These are phyloP conservation scores for Lepidium aucheri DNA, from an alignment of 345 rosid species.

Conservation along the genomic window DNA sequence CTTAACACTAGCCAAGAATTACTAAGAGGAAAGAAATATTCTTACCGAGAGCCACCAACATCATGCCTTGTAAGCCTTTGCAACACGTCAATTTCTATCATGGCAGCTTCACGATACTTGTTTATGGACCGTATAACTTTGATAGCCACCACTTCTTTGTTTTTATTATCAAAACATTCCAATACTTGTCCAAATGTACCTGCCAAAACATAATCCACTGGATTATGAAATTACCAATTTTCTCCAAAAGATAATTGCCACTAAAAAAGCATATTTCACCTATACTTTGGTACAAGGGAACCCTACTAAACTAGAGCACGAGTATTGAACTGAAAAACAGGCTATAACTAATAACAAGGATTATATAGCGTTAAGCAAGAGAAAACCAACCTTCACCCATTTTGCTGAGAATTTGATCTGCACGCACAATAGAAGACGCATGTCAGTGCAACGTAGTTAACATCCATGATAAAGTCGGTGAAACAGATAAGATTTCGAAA, in stretches of 20 bases:
- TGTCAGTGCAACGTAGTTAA: slow-evolving; percentile 2
- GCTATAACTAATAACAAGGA: not conserved
- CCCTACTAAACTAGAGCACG: not conserved
- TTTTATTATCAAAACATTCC: slow-evolving; percentile 79
- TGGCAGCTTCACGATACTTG: slow-evolving; percentile 88
- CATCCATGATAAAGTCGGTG: not conserved
- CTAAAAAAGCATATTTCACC: not conserved
- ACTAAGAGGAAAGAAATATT: slow-evolving; percentile 5
- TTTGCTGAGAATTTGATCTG: slow-evolving; percentile 73
- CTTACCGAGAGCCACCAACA: slow-evolving; percentile 65
- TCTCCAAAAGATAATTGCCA: not conserved
- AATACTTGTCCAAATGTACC: slow-evolving; percentile 87
- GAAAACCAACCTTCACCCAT: slow-evolving; percentile 73
- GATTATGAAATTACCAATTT: not conserved
- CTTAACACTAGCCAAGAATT: slow-evolving; percentile 1
- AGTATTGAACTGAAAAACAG: not conserved
- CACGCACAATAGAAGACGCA: slow-evolving; percentile 23
- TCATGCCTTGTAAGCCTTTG: slow-evolving; percentile 80
- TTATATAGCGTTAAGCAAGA: not conserved
- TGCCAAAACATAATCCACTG: slow-evolving; percentile 18
- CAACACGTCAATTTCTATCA: slow-evolving; percentile 76
- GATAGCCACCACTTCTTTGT: slow-evolving; percentile 73
- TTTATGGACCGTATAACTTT: slow-evolving; percentile 71
- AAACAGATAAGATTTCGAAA: not conserved
- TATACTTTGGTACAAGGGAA: not conserved